A percentile compares a stretch with the other conserved stretches of the same genome.
Evolutionary conservation across 352 stramenopile genomes (phyloP).

Genomic region (Globisporangium yorkense): DNA sequence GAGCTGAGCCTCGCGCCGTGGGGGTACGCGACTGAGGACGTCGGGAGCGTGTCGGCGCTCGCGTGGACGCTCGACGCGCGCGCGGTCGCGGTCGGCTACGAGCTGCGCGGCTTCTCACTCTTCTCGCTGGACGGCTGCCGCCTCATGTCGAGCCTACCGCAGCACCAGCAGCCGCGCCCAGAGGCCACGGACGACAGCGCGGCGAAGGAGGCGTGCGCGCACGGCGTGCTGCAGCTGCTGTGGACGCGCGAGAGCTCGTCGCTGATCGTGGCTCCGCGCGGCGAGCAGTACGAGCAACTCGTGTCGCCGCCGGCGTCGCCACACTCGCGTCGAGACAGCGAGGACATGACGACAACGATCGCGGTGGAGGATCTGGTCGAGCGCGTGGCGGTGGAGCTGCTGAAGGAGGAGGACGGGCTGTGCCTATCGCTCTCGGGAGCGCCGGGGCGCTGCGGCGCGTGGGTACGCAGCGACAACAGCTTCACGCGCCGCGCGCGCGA

Average conservation of each 20-base stretch:
- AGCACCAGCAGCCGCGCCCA: constrained; percentile 60
- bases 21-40: constrained; percentile 51
- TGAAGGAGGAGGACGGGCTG: constrained; percentile 62
- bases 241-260: constrained; percentile 61
- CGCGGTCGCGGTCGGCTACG: constrained; percentile 64
- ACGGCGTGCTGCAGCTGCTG: constrained; percentile 49
- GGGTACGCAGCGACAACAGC: constrained; percentile 73
- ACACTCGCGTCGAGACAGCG: constrained; percentile 4
- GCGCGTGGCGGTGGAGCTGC: constrained; percentile 35
- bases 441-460: constrained; percentile 61
- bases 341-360: constrained; percentile 3
- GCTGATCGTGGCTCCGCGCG: constrained; percentile 54
- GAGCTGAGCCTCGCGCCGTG: constrained; percentile 57
- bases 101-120: constrained; percentile 62
- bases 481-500: constrained; percentile 48
- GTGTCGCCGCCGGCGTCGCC: constrained; percentile 18
- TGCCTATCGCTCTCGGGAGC: constrained; percentile 77
- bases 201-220: constrained; percentile 52
- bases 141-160: constrained; percentile 77
- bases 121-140: constrained; percentile 78
- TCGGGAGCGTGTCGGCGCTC: constrained; percentile 54
- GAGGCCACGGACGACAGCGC: constrained; percentile 11
- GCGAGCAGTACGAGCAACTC: constrained; percentile 31
- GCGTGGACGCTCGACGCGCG: constrained; percentile 62
- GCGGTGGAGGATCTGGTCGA: constrained; percentile 26